These are phyloP conservation scores for Rhizopogon roseolus DNA, from an alignment of 768 basidiomycete species.

Conservation along the genomic window DNA sequence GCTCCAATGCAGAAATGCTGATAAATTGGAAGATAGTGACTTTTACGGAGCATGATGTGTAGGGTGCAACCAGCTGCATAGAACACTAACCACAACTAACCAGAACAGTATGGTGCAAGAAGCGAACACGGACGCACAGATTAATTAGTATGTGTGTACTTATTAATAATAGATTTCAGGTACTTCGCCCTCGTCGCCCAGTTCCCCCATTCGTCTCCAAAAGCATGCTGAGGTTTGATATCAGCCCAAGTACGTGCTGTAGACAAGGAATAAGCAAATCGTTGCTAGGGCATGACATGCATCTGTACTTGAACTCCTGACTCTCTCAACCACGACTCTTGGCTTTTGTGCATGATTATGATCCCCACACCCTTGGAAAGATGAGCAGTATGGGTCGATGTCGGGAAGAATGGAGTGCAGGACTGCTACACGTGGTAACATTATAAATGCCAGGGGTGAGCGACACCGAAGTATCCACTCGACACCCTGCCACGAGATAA, in stretches of 20 bases:
- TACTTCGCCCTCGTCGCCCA: constrained; percentile 15
- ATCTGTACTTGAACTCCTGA: neutral
- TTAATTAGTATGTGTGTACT: neutral
- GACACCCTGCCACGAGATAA: no score
- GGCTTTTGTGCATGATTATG: neutral
- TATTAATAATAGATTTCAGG: neutral
- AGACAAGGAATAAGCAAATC: neutral
- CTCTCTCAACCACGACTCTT: constrained; percentile 9
- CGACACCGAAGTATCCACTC: no score
- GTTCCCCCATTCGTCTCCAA: constrained; percentile 28
- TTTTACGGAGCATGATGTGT: neutral
- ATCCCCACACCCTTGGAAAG: constrained; percentile 3
- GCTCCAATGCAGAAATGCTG: neutral
- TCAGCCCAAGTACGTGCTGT: neutral
- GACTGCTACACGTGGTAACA: no score
- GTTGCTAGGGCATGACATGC: neutral
- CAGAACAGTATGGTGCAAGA: neutral
- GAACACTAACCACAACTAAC: neutral
- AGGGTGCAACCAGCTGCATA: neutral
- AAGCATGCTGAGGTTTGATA: constrained; percentile 18
- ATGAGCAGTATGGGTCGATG: constrained; percentile 1
- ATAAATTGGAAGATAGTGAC: neutral
- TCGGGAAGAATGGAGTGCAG: no score
- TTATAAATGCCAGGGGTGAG: no score
- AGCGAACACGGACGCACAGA: neutral